Conservation (phyloP, 192 early-diverging fungal genomes). For the Backusella circina region DNA sequence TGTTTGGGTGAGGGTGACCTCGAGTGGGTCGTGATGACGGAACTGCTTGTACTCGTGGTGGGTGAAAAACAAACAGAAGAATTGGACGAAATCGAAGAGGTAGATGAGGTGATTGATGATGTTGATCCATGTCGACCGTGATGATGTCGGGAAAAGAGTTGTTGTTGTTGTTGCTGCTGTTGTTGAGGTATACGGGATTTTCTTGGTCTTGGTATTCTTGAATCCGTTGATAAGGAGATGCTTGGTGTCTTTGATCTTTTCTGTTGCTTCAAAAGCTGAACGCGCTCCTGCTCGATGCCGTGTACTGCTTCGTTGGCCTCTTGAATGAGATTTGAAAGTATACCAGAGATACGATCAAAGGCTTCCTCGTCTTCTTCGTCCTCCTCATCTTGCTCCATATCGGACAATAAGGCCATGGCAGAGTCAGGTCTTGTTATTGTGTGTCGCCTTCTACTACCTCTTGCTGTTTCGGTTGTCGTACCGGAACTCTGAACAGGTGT, state of each 20-base stretch:
- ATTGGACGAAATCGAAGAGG: not conserved
- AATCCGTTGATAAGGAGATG: not conserved
- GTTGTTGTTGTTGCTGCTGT: not conserved
- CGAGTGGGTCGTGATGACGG: not conserved
- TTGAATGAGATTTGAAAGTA: slow-evolving; percentile 24
- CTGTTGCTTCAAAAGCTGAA: slow-evolving; percentile 4
- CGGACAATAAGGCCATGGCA: slow-evolving; percentile 11
- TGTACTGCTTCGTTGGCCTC: slow-evolving; percentile 31
- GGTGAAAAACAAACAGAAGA: slow-evolving; percentile 2
- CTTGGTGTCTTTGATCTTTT: slow-evolving; percentile 4
- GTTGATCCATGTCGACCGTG: not conserved
- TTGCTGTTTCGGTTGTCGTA: not conserved
- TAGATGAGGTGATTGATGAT: not conserved
- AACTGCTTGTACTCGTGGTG: not conserved
- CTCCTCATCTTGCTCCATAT: slow-evolving; percentile 6
- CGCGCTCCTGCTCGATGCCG: slow-evolving; percentile 4
- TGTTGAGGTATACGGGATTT: not conserved
- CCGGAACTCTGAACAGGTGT: slow-evolving; percentile 1
- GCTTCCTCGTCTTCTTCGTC: slow-evolving; percentile 13
- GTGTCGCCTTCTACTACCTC: not conserved
- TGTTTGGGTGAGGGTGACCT: slow-evolving; percentile 9
- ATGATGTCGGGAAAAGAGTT: not conserved
- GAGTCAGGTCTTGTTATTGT: slow-evolving; percentile 15
- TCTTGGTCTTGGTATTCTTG: slow-evolving; percentile 13
- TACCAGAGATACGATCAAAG: slow-evolving; percentile 32